Evolutionary conservation across 1,284 basidiomycete species (phyloP).

Genomic region (Austroboletus novae-zelandiae): DNA sequence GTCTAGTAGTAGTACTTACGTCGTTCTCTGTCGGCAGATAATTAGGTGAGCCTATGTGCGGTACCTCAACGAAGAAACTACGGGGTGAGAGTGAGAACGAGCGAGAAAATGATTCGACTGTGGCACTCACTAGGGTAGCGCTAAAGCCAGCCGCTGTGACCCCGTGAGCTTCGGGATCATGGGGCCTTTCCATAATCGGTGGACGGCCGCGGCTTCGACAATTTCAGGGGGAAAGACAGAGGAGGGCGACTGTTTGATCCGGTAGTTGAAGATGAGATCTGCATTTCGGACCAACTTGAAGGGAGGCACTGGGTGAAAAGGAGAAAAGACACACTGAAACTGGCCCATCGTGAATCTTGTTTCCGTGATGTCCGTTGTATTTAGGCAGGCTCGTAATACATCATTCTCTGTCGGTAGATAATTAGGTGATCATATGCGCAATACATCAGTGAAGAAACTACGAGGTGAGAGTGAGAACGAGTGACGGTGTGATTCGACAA

Average conservation of each 20-base stretch:
- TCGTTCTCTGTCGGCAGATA: conserved; percentile 91
- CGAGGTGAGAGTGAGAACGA: conserved; percentile 1
- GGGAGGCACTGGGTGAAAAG: conserved; percentile 26
- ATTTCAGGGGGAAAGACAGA: conserved; percentile 61
- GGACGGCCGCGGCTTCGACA: conserved; percentile 66
- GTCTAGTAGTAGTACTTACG: conserved; percentile 77
- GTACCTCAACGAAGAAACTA: conserved; percentile 87
- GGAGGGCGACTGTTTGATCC: conserved; percentile 36
- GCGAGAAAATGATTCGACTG: background rate
- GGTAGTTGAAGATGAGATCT: conserved; percentile 63
- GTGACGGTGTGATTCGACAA: background rate
- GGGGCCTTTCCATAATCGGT: conserved; percentile 88
- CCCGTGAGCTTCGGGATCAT: conserved; percentile 88
- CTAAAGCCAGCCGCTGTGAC: too few relatives aligned
- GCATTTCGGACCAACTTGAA: too few relatives aligned
- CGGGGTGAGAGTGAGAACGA: conserved; percentile 1
- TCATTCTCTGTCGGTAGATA: conserved; percentile 91
- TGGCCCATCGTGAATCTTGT: conserved; percentile 76
- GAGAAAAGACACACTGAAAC: conserved; percentile 61
- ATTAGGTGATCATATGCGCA: conserved; percentile 74
- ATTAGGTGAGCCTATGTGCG: conserved; percentile 74
- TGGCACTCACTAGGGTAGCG: conserved; percentile 71
- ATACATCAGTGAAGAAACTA: conserved; percentile 87
- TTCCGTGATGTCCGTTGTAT: conserved; percentile 93
- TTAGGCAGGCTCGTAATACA: conserved; percentile 85